Evolutionary conservation across 1,284 basidiomycete genomes (phyloP).

Genomic region (Thelephora terrestris): DNA sequence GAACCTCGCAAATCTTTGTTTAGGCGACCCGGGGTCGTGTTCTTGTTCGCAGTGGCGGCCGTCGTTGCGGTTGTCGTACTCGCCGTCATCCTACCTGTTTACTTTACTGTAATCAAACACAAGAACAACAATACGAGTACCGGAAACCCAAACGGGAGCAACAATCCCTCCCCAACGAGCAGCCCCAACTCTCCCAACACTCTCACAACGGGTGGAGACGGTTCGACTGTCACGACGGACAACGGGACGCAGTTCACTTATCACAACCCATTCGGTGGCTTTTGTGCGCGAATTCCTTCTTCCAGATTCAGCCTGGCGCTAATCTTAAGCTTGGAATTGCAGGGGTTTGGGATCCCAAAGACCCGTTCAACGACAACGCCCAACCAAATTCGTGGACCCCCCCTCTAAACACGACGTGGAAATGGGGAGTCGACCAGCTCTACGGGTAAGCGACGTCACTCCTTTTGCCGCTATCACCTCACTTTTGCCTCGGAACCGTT

Average conservation of each 20-base stretch:
- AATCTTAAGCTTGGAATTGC: constrained; percentile 2
- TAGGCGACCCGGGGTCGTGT: constrained; percentile 7
- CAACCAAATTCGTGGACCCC: constrained; percentile 67
- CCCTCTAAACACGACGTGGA: constrained; percentile 54
- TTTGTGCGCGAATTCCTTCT: constrained; percentile 31
- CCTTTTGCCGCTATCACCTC: background rate
- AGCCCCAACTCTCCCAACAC: constrained; percentile 17
- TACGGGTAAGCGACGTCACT: constrained; percentile 20
- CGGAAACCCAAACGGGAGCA: constrained; percentile 8
- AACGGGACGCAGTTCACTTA: constrained; percentile 74
- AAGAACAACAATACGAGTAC: constrained; percentile 18
- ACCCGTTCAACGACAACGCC: constrained; percentile 68
- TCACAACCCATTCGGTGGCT: constrained; percentile 66
- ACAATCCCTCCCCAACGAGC: constrained; percentile 6
- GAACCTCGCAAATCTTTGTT: constrained; percentile 4
- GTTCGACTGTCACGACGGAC: constrained; percentile 54
- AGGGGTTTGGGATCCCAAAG: constrained; percentile 48
- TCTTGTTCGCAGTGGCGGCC: constrained; percentile 19
- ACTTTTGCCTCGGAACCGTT: too few species aligned
- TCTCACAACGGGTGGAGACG: constrained; percentile 40
- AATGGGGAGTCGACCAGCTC: constrained; percentile 39
- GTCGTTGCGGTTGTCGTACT: constrained; percentile 34
- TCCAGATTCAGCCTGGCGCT: background rate
- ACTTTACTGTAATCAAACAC: constrained; percentile 39
- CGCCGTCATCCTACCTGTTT: constrained; percentile 42